Base-by-base conservation (phyloP, 2,329 filamentous ascomycete species). In the Trichoderma sp. region DNA sequence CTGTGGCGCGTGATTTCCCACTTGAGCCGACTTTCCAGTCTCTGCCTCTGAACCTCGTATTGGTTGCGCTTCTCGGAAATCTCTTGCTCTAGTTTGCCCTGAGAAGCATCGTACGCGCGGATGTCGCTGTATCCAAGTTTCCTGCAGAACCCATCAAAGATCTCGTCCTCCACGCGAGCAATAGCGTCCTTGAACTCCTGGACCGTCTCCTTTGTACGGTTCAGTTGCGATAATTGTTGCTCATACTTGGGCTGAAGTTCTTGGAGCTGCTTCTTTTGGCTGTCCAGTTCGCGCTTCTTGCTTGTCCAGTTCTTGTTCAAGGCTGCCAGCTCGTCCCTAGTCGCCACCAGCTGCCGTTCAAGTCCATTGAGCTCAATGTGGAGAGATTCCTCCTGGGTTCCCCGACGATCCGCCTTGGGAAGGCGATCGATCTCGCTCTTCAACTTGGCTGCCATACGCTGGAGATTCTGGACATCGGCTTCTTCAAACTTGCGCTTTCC, bases 31-130 rank as follows among this genome's bases (percentile, higher is more conserved):
- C 86, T 90, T 77, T 93, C 89, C 35, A 98, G 87, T 59, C 92
- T 91, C 80, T 94, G 92, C 81, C 92, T 93, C 82, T 99, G 97
- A 4, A 93, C 92, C 74, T 93, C 93, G 80, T 98, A 98, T 78
- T 95, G 92, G 71, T 94, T 92, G 77, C 94, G 94, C 86, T 95
- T 95, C 84, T 97, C 92, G 0, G 93, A 92, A 62, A 94, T 94
- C 82, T 98, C 95, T 83, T 98, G 94, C 83, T 98, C 95, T 66
- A 97, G 87, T 59, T 93, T 95, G 66, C 97, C 96, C 84, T 98
- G 97, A 79, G 97, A 95, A 31, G 93, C 93, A 82, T 98, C 95
- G 81, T 98, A 99, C 75, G 95, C 94, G 75, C 96, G 94, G 78
- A 99, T 97, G 80, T 97, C 93, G 75, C 91, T 89, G 83, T 98